phyloP scores from a whole-genome alignment of 1,284 basidiomycete species.

The Neonothopanus nambi region DNA sequence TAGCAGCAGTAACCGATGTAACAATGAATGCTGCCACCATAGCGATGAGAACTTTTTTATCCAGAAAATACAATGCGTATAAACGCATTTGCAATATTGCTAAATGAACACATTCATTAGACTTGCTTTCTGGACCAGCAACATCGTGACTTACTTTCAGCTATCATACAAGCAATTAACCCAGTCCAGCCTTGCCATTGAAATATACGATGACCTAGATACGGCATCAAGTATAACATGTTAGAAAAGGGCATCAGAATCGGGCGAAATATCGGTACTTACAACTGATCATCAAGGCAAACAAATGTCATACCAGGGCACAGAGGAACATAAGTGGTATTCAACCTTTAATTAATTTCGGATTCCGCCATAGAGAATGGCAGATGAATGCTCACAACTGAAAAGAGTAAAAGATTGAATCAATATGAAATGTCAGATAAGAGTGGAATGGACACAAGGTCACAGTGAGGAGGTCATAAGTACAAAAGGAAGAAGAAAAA shows the following conservation, averaged over 20 bases:
- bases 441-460: too few species aligned
- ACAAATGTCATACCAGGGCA: background rate
- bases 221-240: too few species aligned
- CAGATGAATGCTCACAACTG: background rate
- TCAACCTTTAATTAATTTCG: too few species aligned
- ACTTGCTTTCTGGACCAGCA: too few species aligned
- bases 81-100: slow-evolving; percentile 62
- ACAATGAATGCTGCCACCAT: slow-evolving; percentile 44
- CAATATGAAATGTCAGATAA: too few species aligned
- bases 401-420: background rate
- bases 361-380: background rate
- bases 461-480: too few species aligned
- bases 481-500: background rate
- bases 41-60: slow-evolving; percentile 47
- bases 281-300: background rate
- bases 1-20: slow-evolving; percentile 40
- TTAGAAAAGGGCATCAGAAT: background rate
- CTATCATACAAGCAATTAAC: slow-evolving; percentile 49
- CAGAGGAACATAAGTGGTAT: too few species aligned
- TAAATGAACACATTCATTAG: slow-evolving; percentile 28
- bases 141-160: slow-evolving; percentile 56
- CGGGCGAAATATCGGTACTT: background rate
- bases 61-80: slow-evolving; percentile 58
- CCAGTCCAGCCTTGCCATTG: slow-evolving; percentile 63
- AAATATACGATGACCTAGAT: slow-evolving; percentile 47